Evolutionary conservation across 192 early-diverging fungal genomes (phyloP), one percentile per base, ranked within the genome.

Genomic region (Coemansia sp.): DNA sequence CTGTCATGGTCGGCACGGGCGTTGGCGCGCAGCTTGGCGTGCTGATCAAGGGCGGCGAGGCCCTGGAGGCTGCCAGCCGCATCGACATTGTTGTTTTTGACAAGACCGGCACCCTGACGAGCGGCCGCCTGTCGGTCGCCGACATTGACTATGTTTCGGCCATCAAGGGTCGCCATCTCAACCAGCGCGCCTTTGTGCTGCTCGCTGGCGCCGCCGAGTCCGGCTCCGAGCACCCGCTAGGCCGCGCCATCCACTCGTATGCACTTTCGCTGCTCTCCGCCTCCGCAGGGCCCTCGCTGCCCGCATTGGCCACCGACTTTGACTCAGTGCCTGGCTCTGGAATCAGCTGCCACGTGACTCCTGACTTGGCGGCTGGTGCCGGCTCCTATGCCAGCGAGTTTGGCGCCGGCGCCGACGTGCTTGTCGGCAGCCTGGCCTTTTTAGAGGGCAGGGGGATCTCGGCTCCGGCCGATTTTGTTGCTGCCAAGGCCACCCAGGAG

Each of bases 1-100:
- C 95, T 0, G 92, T 99, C 14, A 97, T 99, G 95, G 97, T 97
- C 7, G 97, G 95, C 22, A 97, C 97, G 0, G 97, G 97, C 17
- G 90, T 99, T 1, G 95, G 94, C 19, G 97, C 97, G 6, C 84
- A 94, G 62, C 78, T 93, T 43, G 97, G 97, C 22, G 92, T 99
- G 56, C 76, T 99, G 58, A 97, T 99, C 80, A 99, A 99, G 83
- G 91, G 94, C 26, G 97, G 93, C 18, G 87, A 72, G 42, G 87
- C 92, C 10, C 72, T 99, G 43, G 93, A 95, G 61, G 83, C 81
- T 4, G 92, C 92, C 6, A 87, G 89, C 58, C 80, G 81, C 35
- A 80, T 99, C 12, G 89, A 87, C 64, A 92, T 90, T 52, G 81
- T 97, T 0, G 89, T 98, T 32, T 98, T 97, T 81, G 97, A 99